Conservation (phyloP, 352 stramenopile species). For the Pythium graminicola region DNA sequence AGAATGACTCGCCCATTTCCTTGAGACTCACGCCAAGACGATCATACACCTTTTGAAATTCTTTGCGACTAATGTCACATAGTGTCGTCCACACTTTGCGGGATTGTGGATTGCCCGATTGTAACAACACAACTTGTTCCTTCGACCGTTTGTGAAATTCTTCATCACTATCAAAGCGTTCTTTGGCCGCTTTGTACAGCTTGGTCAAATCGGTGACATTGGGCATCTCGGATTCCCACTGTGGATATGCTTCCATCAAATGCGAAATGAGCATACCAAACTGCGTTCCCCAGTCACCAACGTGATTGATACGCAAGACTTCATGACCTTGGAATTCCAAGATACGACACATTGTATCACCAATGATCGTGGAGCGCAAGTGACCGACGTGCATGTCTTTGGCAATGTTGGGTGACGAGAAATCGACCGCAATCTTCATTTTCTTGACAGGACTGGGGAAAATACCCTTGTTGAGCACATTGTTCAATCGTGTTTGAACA, state of each 20-base stretch:
- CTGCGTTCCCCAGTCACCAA: constrained; percentile 89
- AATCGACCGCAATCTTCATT: constrained; percentile 73
- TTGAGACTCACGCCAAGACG: constrained; percentile 62
- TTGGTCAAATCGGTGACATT: constrained; percentile 97
- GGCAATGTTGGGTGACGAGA: constrained; percentile 83
- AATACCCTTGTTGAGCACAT: constrained; percentile 69
- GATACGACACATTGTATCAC: constrained; percentile 80
- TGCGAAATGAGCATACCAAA: constrained; percentile 99
- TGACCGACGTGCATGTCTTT: constrained; percentile 89
- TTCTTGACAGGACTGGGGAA: constrained; percentile 76
- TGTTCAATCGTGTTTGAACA: constrained; percentile 57
- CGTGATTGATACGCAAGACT: constrained; percentile 80
- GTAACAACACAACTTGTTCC: constrained; percentile 96
- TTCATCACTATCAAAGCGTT: constrained; percentile 94
- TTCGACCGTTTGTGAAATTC: constrained; percentile 96
- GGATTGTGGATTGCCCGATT: constrained; percentile 88
- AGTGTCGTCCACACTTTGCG: constrained; percentile 78
- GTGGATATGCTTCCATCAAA: constrained; percentile 96
- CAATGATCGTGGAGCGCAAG: constrained; percentile 89
- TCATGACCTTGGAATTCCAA: constrained; percentile 83
- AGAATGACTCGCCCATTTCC: constrained; percentile 84
- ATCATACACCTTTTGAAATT: constrained; percentile 86
- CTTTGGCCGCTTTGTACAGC: constrained; percentile 89
- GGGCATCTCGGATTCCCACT: constrained; percentile 86
- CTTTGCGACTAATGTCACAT: constrained; percentile 77